These are phyloP conservation scores for Aspergillus tubingensis DNA, from an alignment of 2,329 filamentous ascomycete genomes.

Conservation along the genomic window DNA sequence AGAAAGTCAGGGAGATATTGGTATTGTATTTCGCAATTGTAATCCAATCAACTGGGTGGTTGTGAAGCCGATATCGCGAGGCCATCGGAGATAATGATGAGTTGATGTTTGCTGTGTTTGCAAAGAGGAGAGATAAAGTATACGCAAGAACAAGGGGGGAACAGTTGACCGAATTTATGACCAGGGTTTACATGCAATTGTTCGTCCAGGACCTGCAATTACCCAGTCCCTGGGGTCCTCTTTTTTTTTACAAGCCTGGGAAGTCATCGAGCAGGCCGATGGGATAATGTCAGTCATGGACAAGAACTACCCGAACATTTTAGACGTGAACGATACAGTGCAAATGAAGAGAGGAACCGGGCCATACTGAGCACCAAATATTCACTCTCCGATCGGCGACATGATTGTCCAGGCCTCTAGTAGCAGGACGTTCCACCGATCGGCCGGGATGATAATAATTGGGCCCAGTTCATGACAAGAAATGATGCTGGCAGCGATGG, in stretches of 20 bases:
- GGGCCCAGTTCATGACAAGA: not conserved
- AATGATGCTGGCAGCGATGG: not conserved
- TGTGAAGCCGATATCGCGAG: not conserved
- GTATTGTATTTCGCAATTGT: not conserved
- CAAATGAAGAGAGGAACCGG: not conserved
- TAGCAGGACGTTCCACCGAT: not conserved
- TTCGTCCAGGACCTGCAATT: not conserved
- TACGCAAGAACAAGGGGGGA: not conserved
- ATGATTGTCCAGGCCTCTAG: not conserved
- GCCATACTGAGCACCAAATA: not conserved
- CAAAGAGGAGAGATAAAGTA: constrained; percentile 2
- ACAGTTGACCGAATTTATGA: not conserved
- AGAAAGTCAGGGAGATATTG: not conserved
- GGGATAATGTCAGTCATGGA: not conserved
- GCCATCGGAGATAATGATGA: not conserved
- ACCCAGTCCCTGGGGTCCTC: too few relatives aligned
- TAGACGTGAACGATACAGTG: not conserved
- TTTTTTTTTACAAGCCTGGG: not conserved
- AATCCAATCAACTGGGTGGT: not conserved
- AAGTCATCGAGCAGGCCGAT: not conserved
- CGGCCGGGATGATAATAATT: not conserved
- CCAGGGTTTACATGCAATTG: not conserved
- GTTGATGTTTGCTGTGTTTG: constrained; percentile 19
- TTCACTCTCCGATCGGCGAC: not conserved
- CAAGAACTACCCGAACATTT: not conserved